These are phyloP conservation scores for Pinus tabuliformis DNA, from an alignment of 75 land plant species.

Conservation along the genomic window DNA sequence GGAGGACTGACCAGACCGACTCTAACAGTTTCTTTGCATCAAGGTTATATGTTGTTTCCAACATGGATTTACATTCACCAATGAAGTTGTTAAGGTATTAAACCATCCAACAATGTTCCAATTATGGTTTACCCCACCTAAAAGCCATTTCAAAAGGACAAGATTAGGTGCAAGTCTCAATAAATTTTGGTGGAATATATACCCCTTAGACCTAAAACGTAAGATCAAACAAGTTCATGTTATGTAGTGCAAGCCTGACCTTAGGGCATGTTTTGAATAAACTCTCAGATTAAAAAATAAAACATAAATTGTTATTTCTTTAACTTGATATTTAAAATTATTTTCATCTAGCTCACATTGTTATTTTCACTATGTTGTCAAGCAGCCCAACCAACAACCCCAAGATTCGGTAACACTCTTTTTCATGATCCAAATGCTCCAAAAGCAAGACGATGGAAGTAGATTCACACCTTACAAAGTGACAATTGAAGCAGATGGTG, in stretches of 20 bases:
- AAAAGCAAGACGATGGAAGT: constrained; percentile 26
- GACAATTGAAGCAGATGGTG: constrained; percentile 26
- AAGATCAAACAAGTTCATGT: too few species aligned
- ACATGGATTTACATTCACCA: too few species aligned
- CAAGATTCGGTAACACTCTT: constrained; percentile 12
- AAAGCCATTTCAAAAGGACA: too few species aligned
- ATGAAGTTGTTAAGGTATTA: too few species aligned
- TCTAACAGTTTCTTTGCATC: background rate
- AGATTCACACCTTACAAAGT: constrained; percentile 25
- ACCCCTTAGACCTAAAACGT: too few species aligned
- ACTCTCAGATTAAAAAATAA: constrained; percentile 32
- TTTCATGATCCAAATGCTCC: constrained; percentile 18
- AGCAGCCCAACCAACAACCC: constrained; percentile 12
- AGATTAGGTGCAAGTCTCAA: too few species aligned
- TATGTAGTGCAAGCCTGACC: constrained; percentile 56
- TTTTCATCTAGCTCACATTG: background rate
- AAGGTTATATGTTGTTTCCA: background rate
- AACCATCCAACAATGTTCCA: too few species aligned
- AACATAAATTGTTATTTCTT: too few species aligned
- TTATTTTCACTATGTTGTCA: background rate
- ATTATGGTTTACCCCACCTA: too few species aligned
- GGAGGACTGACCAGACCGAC: too few species aligned
- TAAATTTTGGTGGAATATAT: too few species aligned
- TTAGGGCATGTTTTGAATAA: constrained; percentile 44
- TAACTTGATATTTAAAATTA: too few species aligned